Base-by-base conservation (phyloP, 306 rosid species). In the Medicago arabica region DNA sequence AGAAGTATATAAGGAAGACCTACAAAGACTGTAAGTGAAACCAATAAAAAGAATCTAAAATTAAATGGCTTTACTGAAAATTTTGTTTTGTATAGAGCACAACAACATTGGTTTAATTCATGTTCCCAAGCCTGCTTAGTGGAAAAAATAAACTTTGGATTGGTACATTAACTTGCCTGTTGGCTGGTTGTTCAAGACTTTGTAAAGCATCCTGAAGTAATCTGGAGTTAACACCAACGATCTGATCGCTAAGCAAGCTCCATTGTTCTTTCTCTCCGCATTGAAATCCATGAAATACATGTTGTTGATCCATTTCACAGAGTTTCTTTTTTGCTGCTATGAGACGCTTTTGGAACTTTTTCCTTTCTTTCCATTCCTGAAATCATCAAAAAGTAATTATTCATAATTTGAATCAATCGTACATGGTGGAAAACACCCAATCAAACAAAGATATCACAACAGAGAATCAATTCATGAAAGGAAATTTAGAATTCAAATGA, bases 311-410 rank as follows among this genome's bases (percentile, higher is more conserved):
- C 90, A 95, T 77, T 72, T 95, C 97, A 75, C 69, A 46, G 21
- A 95, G 91, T 83, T 89, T 92, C 96, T 90, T 95, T 83, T 95
- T 95, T 0, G 97, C 97, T 55, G 92, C 91, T 78, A 92, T 86
- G 77, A 95, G 97, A 25, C 79, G 90, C 87, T 83, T 92, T 72
- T 88, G 92, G 62, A 86, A 84, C 85, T 95, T 95, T 78, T 86
- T 92, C 82, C 85, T 87, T 75, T 95, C 98, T 82, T 88, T 92
- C 98, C 98, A 95, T 83, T 92, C 98, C 98, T 92, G 72, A 82
- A 82, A 83, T 57, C 8, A 72, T 17, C 78, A 61, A 47, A 75
- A 72, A 34, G 63, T 78, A 78, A 77, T 43, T 67, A 67, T 39
- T 61, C 62, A 53, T 54, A 79, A 55, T 55, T 47, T 9, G 68